Conservation (phyloP, 345 rosid species). For the Microthlaspi erraticum region DNA sequence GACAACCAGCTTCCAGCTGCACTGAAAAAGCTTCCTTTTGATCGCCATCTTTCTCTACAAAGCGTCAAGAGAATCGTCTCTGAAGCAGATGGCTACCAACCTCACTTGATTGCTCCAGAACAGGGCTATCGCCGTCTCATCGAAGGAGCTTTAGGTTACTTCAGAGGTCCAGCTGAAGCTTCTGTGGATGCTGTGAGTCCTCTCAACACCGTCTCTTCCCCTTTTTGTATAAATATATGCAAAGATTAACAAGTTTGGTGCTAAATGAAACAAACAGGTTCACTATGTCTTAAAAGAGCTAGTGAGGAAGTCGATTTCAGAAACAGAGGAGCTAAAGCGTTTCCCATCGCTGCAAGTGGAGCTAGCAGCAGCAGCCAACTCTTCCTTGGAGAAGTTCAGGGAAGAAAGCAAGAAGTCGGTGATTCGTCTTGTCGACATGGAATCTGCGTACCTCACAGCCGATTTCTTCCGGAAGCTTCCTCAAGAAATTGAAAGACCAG, state of each 20-base stretch:
- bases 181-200: slow-evolving; percentile 81
- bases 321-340: slow-evolving; percentile 80
- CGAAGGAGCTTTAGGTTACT: slow-evolving; percentile 68
- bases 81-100: slow-evolving; percentile 91
- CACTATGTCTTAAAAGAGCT: slow-evolving; percentile 82
- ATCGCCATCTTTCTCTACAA: slow-evolving; percentile 81
- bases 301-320: slow-evolving; percentile 74
- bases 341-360: slow-evolving; percentile 77
- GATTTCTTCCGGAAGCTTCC: slow-evolving; percentile 85
- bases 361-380: slow-evolving; percentile 70
- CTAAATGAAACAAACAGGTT: slow-evolving; percentile 52
- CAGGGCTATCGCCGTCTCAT: slow-evolving; percentile 82
- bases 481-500: slow-evolving; percentile 65
- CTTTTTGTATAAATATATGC: neutral
- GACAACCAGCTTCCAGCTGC: slow-evolving; percentile 94
- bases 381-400: slow-evolving; percentile 69
- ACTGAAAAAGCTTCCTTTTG: slow-evolving; percentile 83
- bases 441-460: slow-evolving; percentile 76
- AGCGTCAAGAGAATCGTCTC: slow-evolving; percentile 77
- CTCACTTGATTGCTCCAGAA: slow-evolving; percentile 87
- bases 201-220: neutral
- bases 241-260: slow-evolving; percentile 16
- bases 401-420: slow-evolving; percentile 78
- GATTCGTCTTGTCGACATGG: slow-evolving; percentile 77
- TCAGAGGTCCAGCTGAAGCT: slow-evolving; percentile 90